phyloP scores from a whole-genome alignment of 495 filamentous ascomycete genomes.

The Lasiosphaeria hispida region DNA sequence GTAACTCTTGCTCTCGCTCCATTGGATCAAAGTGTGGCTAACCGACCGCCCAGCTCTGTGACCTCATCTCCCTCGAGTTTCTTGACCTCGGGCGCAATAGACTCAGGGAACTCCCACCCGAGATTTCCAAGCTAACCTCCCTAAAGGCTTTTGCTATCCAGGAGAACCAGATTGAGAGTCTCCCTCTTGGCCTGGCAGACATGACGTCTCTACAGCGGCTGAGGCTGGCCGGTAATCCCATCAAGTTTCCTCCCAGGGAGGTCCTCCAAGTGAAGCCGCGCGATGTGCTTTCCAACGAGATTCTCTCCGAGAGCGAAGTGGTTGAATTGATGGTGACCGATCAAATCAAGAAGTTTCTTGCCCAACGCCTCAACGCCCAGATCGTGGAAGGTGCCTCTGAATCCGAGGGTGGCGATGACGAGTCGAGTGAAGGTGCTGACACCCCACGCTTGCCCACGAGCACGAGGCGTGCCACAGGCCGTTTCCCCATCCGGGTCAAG shows the following conservation, averaged over 20 bases:
- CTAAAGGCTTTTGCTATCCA: conserved; percentile 72
- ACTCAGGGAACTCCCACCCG: conserved; percentile 68
- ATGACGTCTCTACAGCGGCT: conserved; percentile 82
- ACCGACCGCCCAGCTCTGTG: conserved; percentile 51
- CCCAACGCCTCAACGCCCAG: conserved; percentile 46
- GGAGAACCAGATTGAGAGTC: conserved; percentile 75
- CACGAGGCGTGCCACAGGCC: conserved; percentile 64
- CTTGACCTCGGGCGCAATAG: conserved; percentile 84
- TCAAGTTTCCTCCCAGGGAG: conserved; percentile 64
- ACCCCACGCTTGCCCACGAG: conserved; percentile 67
- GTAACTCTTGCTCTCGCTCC: conserved; percentile 28
- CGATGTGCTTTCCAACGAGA: conserved; percentile 39
- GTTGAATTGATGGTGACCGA: conserved; percentile 64
- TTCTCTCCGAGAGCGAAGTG: conserved; percentile 43
- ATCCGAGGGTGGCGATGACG: conserved; percentile 47
- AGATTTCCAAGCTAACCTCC: conserved; percentile 68
- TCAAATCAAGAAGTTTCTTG: conserved; percentile 71
- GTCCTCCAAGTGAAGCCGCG: conserved; percentile 44
- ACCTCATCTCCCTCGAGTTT: conserved; percentile 82
- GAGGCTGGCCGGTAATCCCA: conserved; percentile 78
- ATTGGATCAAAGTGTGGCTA: conserved; percentile 37
- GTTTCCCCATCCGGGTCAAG: conserved; percentile 78
- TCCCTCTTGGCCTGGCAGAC: conserved; percentile 75
- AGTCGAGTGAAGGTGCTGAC: conserved; percentile 61
- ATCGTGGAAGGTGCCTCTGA: conserved; percentile 52